Evolutionary conservation across 768 basidiomycete species (phyloP), one percentile per base, ranked within the genome.

Genomic region (Cystofilobasidium ferigula): DNA sequence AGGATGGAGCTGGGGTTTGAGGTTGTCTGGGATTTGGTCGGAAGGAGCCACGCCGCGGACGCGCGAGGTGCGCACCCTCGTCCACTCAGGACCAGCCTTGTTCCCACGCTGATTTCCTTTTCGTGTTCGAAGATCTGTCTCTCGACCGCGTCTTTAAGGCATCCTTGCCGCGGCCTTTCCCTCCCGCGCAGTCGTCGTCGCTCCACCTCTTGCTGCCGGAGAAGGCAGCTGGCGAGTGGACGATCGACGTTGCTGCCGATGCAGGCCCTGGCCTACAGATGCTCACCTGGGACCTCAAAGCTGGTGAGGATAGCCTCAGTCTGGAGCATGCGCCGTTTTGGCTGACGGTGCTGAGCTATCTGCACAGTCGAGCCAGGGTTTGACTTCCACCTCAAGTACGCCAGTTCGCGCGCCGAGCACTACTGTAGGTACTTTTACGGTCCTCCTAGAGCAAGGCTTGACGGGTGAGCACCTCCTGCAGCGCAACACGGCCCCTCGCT

Each of bases 1-100:
- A 83, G 86, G 73, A 80, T 89, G 40, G 78, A 80, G 68, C 75
- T 93, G 61, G 81, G 80, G 3, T 84, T 86, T 67, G 89, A 91
- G 72, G 82, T 84, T 20, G 86, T 97, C 7, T 81, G 84, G 18
- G 85, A 97, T 74, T 86, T 92, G 20, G 78, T 92, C 32, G 70
- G 69, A 40, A 61, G 71, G 70, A 72, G 70, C 32, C 30, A 34
- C 1, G 57, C 56, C 45, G 56, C 66, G 53, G 38, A 24, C 26
- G 38, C 64, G 36, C 64, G 58, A 35, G 68, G 71, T 38, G 68
- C 70, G 75, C 65, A 1, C 40, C 34, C 43, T n/a, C 1, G 8
- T 38, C n/a, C n/a, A n/a, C n/a, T n/a, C n/a, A n/a, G n/a, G n/a
- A n/a, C n/a, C n/a, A n/a, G n/a, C n/a, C n/a, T n/a, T 45, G 16